Percentiles rank a stretch among this genome's conserved stretches.
These are phyloP conservation scores for Xylariomycetidae sp. DNA, from an alignment of 2,329 filamentous ascomycete species.

Conservation along the genomic window DNA sequence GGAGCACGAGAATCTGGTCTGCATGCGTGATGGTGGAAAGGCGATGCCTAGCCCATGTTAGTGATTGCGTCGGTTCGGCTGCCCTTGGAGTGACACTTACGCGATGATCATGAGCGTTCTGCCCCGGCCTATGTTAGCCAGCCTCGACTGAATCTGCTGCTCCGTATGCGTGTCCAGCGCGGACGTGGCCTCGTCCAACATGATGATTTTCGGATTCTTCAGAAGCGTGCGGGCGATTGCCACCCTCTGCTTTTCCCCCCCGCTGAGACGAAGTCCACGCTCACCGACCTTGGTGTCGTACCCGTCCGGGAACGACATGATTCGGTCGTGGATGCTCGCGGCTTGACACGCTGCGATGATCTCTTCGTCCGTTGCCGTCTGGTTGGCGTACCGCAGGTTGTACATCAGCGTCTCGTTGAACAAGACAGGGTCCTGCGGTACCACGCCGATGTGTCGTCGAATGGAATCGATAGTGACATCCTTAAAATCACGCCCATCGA, in stretches of 20 bases:
- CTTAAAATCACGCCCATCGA: constrained; percentile 80
- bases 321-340: constrained; percentile 89
- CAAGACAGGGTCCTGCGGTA: constrained; percentile 91
- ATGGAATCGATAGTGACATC: constrained; percentile 91
- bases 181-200: constrained; percentile 89
- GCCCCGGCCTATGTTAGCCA: constrained; percentile 74
- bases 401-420: constrained; percentile 97
- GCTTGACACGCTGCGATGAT: constrained; percentile 76
- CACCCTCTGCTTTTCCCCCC: constrained; percentile 89
- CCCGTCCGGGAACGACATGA: constrained; percentile 78
- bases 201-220: constrained; percentile 86
- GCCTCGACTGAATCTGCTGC: constrained; percentile 83
- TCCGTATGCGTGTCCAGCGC: constrained; percentile 89
- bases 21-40: constrained; percentile 81
- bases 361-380: constrained; percentile 71
- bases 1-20: constrained; percentile 76
- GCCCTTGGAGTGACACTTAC: constrained; percentile 39
- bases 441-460: constrained; percentile 84
- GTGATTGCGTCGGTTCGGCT: constrained; percentile 1
- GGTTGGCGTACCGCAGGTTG: constrained; percentile 86
- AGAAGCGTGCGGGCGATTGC: constrained; percentile 90
- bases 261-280: constrained; percentile 77
- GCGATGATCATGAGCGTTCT: constrained; percentile 95
- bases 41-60: constrained; percentile 52
- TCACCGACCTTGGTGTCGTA: constrained; percentile 91